Evolutionary conservation across 2,329 filamentous ascomycete genomes (phyloP).

Genomic region (Calonectria pseudoturangicola): DNA sequence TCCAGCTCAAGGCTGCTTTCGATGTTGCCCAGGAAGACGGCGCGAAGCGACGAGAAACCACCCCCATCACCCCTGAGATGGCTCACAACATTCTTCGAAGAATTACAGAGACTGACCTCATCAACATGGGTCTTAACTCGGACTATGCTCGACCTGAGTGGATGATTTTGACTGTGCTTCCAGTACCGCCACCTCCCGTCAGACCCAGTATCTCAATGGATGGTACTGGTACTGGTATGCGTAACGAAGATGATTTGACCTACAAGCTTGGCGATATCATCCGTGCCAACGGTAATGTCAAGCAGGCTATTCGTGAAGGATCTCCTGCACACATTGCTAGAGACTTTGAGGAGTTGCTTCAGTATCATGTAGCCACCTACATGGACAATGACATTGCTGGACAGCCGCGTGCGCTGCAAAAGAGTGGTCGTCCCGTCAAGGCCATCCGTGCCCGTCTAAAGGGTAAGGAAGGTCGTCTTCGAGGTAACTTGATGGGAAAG

Average conservation of each 20-base stretch:
- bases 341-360: constrained; percentile 93
- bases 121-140: constrained; percentile 91
- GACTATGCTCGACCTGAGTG: constrained; percentile 98
- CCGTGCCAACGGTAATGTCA: constrained; percentile 95
- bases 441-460: constrained; percentile 97
- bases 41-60: constrained; percentile 84
- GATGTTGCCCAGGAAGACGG: constrained; percentile 82
- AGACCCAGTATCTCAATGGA: constrained; percentile 98
- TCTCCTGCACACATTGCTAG: constrained; percentile 92
- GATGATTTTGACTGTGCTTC: constrained; percentile 97
- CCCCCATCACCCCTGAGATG: constrained; percentile 87
- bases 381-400: constrained; percentile 99
- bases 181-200: constrained; percentile 95
- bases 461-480: constrained; percentile 98
- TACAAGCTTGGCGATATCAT: constrained; percentile 99
- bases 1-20: constrained; percentile 86
- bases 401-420: constrained; percentile 94
- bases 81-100: constrained; percentile 90
- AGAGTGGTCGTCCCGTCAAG: constrained; percentile 97
- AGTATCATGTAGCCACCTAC: constrained; percentile 98
- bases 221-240: constrained; percentile 91
- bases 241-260: constrained; percentile 98
- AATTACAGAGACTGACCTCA: constrained; percentile 87
- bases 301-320: constrained; percentile 92
- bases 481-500: constrained; percentile 99